Conservation (phyloP, 257 asterid species). For the Rehmannia glutinosa region DNA sequence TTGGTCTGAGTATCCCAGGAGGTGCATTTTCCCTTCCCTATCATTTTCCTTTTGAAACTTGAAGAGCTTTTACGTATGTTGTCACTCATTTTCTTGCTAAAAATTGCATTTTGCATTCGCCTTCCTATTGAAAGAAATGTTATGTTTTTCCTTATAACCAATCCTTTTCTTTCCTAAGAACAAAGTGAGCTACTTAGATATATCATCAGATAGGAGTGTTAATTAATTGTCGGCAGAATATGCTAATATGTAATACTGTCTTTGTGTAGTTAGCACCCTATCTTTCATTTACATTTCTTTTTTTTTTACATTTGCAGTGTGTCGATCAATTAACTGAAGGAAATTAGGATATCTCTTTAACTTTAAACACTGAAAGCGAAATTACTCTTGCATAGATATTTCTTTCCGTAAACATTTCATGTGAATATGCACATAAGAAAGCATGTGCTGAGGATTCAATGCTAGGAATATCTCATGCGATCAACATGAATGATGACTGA, state of each 20-base stretch:
- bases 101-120: background rate
- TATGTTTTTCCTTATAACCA: background rate
- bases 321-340: background rate
- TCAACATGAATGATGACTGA: constrained; percentile 19
- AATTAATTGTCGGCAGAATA: background rate
- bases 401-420: background rate
- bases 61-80: background rate
- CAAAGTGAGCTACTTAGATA: background rate
- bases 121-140: background rate
- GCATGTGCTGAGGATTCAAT: background rate
- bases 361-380: background rate
- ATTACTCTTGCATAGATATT: background rate
- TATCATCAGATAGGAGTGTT: background rate
- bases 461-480: constrained; percentile 3
- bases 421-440: constrained; percentile 3
- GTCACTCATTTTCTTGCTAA: background rate
- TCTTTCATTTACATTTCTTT: background rate
- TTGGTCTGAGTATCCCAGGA: constrained; percentile 8
- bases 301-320: background rate
- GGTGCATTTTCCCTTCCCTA: too few species aligned
- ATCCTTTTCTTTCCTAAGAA: background rate
- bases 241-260: background rate
- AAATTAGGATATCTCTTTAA: background rate
- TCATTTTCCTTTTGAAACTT: background rate
- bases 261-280: background rate